A percentile compares a stretch with the other conserved stretches of the same genome.
phyloP scores from a whole-genome alignment of 768 basidiomycete species.

The Mycena venus region DNA sequence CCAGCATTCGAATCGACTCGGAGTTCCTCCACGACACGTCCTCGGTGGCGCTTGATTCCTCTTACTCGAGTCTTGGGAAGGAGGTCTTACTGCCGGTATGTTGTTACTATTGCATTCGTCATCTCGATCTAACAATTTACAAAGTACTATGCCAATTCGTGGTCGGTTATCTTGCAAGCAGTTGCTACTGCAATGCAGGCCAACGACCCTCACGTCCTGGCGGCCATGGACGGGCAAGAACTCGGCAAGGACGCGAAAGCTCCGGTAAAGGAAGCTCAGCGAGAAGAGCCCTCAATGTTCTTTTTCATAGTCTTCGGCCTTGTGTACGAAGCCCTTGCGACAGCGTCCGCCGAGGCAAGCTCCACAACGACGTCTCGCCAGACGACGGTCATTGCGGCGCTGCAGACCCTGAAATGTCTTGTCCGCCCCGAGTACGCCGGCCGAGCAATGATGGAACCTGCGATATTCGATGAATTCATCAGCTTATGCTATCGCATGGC shows the following conservation, averaged over 20 bases:
- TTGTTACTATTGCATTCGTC: constrained; percentile 14
- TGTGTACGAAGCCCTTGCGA: constrained; percentile 89
- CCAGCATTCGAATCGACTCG: constrained; percentile 89
- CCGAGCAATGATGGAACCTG: constrained; percentile 81
- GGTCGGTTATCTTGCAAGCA: constrained; percentile 88
- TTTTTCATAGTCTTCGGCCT: constrained; percentile 95
- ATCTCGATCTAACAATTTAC: constrained; percentile 3
- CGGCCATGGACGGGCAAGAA: constrained; percentile 87
- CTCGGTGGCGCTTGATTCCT: constrained; percentile 81
- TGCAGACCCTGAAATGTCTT: constrained; percentile 85
- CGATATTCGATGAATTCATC: constrained; percentile 91
- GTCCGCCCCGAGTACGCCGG: constrained; percentile 87
- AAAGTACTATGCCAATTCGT: constrained; percentile 90
- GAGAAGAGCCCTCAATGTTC: constrained; percentile 79
- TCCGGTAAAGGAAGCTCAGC: constrained; percentile 42
- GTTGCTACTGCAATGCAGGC: constrained; percentile 84
- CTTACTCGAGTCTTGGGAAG: constrained; percentile 89
- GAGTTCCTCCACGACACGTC: constrained; percentile 86
- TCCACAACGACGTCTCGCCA: constrained; percentile 56
- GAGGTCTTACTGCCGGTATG: constrained; percentile 93
- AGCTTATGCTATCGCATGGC: constrained; percentile 91
- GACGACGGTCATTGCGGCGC: constrained; percentile 68
- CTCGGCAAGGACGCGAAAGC: constrained; percentile 38
- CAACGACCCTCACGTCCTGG: constrained; percentile 74
- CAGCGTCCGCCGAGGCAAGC: constrained; percentile 72